A percentile compares a stretch with the other conserved stretches of the same genome.
Conservation (phyloP, 2,329 filamentous ascomycete genomes). For the Aspergillus luchuensis region DNA sequence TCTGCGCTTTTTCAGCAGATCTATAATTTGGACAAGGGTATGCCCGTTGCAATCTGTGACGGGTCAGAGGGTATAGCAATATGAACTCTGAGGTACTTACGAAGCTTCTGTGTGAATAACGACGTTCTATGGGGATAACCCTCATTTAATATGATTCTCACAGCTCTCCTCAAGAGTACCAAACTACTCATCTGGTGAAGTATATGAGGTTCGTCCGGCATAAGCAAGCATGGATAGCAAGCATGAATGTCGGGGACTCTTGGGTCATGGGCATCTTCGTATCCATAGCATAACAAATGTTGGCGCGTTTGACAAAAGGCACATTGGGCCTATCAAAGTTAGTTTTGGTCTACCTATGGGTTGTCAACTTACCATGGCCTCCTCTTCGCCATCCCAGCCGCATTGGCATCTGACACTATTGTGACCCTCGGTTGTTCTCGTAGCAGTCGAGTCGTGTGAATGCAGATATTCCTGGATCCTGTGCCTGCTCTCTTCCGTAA, state of each 20-base stretch:
- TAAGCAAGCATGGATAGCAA: conserved; percentile 51
- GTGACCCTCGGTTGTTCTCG: neutral
- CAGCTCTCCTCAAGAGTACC: conserved; percentile 30
- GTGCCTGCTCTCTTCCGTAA: conserved; percentile 21
- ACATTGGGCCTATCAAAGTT: conserved; percentile 44
- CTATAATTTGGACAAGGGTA: conserved; percentile 32
- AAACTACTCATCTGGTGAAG: conserved; percentile 31
- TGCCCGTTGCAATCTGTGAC: conserved; percentile 34
- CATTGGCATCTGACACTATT: conserved; percentile 44
- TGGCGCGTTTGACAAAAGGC: conserved; percentile 49
- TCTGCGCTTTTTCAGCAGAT: conserved; percentile 30
- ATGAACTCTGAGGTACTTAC: conserved; percentile 24
- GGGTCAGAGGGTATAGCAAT: conserved; percentile 15
- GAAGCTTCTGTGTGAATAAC: conserved; percentile 33
- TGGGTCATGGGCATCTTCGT: conserved; percentile 37
- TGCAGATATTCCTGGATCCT: conserved; percentile 21
- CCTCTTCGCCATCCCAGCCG: conserved; percentile 41
- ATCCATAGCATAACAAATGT: conserved; percentile 52
- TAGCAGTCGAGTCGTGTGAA: neutral
- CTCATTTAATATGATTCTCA: conserved; percentile 33
- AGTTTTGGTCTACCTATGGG: conserved; percentile 9
- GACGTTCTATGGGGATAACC: conserved; percentile 31
- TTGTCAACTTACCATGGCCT: conserved; percentile 42
- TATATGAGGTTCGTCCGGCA: conserved; percentile 29
- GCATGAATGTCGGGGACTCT: conserved; percentile 46